These are phyloP conservation scores for Aspergillus quadricinctus DNA, from an alignment of 2,329 filamentous ascomycete genomes.

Conservation along the genomic window DNA sequence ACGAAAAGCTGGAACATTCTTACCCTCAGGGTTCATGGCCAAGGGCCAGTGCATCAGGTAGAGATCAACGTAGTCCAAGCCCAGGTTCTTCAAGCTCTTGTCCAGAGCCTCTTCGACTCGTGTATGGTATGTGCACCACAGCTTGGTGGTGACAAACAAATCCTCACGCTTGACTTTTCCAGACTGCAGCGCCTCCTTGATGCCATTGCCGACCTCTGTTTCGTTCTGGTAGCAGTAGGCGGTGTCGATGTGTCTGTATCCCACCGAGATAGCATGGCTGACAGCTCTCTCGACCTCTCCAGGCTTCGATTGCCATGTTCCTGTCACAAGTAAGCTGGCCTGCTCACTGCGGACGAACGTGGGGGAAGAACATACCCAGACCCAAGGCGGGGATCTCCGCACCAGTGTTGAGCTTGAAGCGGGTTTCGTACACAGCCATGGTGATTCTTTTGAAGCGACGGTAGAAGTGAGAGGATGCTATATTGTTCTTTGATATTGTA, in stretches of 20 bases:
- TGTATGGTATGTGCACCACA: slow-evolving; percentile 76
- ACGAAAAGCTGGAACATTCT: slow-evolving; percentile 2
- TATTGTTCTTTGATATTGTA: neutral
- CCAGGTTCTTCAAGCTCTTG: slow-evolving; percentile 67
- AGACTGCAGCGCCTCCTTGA: slow-evolving; percentile 66
- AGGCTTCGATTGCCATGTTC: slow-evolving; percentile 61
- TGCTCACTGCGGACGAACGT: neutral
- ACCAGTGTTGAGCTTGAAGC: slow-evolving; percentile 62
- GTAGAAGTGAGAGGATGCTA: neutral
- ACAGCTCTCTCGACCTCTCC: slow-evolving; percentile 59
- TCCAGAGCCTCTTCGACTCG: slow-evolving; percentile 66
- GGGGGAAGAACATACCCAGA: slow-evolving; percentile 46
- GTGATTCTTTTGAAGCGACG: slow-evolving; percentile 15
- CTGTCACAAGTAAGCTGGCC: slow-evolving; percentile 30
- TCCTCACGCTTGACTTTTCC: slow-evolving; percentile 71
- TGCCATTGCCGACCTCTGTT: slow-evolving; percentile 72
- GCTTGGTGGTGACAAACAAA: slow-evolving; percentile 78
- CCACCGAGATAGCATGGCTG: slow-evolving; percentile 49
- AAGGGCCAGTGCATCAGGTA: slow-evolving; percentile 82
- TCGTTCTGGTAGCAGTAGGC: slow-evolving; percentile 54
- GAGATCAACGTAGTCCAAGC: slow-evolving; percentile 76
- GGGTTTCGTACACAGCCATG: slow-evolving; percentile 50
- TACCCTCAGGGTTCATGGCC: slow-evolving; percentile 70
- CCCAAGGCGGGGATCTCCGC: slow-evolving; percentile 60
- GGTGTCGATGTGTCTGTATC: slow-evolving; percentile 40